phyloP scores from a whole-genome alignment of 257 asterid species.

The Capsicum pubescens region DNA sequence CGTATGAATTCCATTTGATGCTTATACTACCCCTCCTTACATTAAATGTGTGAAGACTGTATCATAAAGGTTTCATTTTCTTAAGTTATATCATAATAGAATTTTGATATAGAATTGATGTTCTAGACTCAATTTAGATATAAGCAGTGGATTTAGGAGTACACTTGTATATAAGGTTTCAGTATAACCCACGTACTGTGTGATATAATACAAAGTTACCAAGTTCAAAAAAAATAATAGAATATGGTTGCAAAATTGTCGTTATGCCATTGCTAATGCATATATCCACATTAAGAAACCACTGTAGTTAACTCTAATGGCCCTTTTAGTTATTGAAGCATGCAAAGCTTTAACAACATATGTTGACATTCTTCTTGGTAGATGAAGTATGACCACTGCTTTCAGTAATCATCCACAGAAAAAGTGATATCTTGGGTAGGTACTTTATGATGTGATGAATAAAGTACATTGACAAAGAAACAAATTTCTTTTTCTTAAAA shows the following conservation, averaged over 20 bases:
- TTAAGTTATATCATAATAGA: neutral
- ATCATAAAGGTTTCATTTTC: neutral
- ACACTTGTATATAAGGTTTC: no score
- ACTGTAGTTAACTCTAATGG: neutral
- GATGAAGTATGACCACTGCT: conserved; percentile 4
- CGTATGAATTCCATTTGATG: neutral
- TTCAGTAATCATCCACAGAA: neutral
- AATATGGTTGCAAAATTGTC: neutral
- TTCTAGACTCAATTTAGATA: neutral
- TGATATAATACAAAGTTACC: no score
- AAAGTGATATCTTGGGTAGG: neutral
- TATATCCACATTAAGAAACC: conserved; percentile 5
- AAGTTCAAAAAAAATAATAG: neutral
- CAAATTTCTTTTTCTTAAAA: neutral
- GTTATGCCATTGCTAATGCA: conserved; percentile 5
- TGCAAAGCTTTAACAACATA: neutral
- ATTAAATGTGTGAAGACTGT: neutral
- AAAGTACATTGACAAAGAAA: neutral
- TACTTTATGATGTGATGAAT: neutral
- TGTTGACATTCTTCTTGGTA: conserved; percentile 4
- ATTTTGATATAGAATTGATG: neutral
- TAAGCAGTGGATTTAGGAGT: no score
- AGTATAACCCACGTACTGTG: no score
- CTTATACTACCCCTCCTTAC: conserved; percentile 8
- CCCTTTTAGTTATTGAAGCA: neutral